Percentiles rank a stretch among this genome's conserved stretches.
phyloP scores from a whole-genome alignment of 805 yeast genomes.

The Jamesozyma lodderae region DNA sequence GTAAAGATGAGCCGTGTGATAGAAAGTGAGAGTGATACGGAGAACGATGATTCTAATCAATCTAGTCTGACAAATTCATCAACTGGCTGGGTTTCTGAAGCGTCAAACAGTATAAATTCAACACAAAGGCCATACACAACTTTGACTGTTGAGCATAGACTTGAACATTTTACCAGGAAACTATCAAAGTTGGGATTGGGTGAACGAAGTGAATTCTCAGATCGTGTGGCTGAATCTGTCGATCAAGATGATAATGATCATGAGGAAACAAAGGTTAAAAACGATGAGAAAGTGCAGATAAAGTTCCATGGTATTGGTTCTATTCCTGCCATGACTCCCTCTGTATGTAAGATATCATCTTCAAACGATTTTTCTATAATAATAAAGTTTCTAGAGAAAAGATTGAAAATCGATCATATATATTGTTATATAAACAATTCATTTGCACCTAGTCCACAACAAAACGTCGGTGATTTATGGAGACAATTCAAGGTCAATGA shows the following conservation, averaged over 20 bases:
- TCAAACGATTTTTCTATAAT: constrained; percentile 24
- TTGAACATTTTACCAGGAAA: constrained; percentile 22
- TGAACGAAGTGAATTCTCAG: constrained; percentile 10
- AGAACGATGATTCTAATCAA: constrained; percentile 8
- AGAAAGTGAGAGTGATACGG: constrained; percentile 26
- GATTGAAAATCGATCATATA: constrained; percentile 17
- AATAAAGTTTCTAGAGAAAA: constrained; percentile 15
- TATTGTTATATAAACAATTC: constrained; percentile 30
- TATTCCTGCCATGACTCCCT: constrained; percentile 19
- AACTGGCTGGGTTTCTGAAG: background rate
- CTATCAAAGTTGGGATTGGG: constrained; percentile 23
- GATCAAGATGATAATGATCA: constrained; percentile 1
- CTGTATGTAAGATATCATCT: constrained; percentile 22
- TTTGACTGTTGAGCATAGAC: constrained; percentile 13
- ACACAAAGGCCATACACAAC: background rate
- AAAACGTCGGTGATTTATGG: constrained; percentile 27
- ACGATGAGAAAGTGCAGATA: constrained; percentile 15
- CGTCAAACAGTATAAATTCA: background rate
- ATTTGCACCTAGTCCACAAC: constrained; percentile 31
- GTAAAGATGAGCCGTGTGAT: constrained; percentile 28
- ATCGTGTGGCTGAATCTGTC: no score
- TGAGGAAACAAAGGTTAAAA: background rate
- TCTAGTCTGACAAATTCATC: constrained; percentile 6
- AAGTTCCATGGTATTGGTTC: constrained; percentile 29
- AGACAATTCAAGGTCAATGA: constrained; percentile 24